A percentile compares a stretch with the other conserved stretches of the same genome.
These are phyloP conservation scores for Rauvolfia tetraphylla DNA, from an alignment of 257 asterid genomes.

Conservation along the genomic window DNA sequence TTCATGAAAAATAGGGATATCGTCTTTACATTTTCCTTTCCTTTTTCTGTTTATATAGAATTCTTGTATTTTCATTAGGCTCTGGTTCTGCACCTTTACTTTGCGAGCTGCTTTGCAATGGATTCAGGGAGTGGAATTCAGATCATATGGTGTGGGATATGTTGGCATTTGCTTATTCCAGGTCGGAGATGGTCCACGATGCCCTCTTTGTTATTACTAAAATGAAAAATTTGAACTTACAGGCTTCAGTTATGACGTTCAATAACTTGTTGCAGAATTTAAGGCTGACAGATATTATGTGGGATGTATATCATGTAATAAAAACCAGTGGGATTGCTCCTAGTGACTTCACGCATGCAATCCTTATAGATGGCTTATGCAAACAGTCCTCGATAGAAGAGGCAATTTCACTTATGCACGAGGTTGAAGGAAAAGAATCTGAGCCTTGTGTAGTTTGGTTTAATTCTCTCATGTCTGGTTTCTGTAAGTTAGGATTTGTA, in stretches of 20 bases:
- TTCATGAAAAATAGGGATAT: constrained; percentile 14
- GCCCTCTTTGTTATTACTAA: constrained; percentile 53
- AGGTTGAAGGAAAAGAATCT: constrained; percentile 33
- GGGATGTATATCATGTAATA: constrained; percentile 52
- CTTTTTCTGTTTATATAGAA: constrained; percentile 40
- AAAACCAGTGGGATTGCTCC: constrained; percentile 43
- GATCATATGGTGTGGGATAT: constrained; percentile 62
- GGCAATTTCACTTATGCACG: constrained; percentile 51
- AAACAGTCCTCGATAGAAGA: constrained; percentile 57
- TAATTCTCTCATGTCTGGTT: constrained; percentile 64
- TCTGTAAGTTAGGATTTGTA: constrained; percentile 59
- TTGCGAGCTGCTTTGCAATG: constrained; percentile 54
- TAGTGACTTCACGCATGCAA: constrained; percentile 50
- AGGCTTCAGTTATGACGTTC: constrained; percentile 54
- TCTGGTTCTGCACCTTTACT: constrained; percentile 66
- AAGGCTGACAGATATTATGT: constrained; percentile 46
- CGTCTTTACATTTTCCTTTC: constrained; percentile 21
- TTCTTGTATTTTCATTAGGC: constrained; percentile 61
- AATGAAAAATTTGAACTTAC: constrained; percentile 61
- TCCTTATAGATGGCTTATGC: constrained; percentile 64
- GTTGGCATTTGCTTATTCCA: constrained; percentile 60
- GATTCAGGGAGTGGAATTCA: constrained; percentile 46
- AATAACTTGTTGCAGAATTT: constrained; percentile 61
- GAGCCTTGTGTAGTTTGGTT: constrained; percentile 50
- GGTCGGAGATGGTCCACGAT: constrained; percentile 57